Percentiles rank a stretch among this genome's conserved stretches.
These are phyloP conservation scores for Populus tomentosa DNA, from an alignment of 441 rosid genomes.

Conservation along the genomic window DNA sequence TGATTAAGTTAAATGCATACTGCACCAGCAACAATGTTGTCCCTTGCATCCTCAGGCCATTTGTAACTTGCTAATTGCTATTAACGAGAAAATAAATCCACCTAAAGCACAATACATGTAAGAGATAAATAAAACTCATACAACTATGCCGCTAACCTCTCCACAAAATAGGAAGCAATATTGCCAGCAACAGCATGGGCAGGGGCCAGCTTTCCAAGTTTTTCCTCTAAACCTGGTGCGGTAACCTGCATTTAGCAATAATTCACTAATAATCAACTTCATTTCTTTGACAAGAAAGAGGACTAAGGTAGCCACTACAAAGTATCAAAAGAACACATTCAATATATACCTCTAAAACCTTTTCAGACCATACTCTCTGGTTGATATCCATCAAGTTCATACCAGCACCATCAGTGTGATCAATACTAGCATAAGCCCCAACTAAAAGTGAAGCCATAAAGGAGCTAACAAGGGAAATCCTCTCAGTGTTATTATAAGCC, in stretches of 20 bases:
- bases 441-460: constrained; percentile 79
- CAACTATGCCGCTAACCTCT: constrained; percentile 44
- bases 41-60: background rate
- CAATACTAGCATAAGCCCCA: constrained; percentile 76
- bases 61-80: background rate
- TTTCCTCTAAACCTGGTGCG: constrained; percentile 75
- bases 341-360: constrained; percentile 56
- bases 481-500: constrained; percentile 53
- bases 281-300: background rate
- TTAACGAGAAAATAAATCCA: background rate
- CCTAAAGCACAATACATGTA: background rate
- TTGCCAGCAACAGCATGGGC: constrained; percentile 83
- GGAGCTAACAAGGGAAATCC: constrained; percentile 92
- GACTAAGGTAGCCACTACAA: background rate
- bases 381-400: constrained; percentile 96
- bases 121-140: background rate
- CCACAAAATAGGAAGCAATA: constrained; percentile 73
- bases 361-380: constrained; percentile 59
- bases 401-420: constrained; percentile 88
- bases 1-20: too few species aligned
- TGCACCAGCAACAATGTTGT: background rate
- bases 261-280: background rate
- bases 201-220: constrained; percentile 80
- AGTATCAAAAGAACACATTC: background rate
- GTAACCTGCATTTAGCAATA: constrained; percentile 53